phyloP scores from a whole-genome alignment of 306 rosid species.

The Albizia julibrissin region DNA sequence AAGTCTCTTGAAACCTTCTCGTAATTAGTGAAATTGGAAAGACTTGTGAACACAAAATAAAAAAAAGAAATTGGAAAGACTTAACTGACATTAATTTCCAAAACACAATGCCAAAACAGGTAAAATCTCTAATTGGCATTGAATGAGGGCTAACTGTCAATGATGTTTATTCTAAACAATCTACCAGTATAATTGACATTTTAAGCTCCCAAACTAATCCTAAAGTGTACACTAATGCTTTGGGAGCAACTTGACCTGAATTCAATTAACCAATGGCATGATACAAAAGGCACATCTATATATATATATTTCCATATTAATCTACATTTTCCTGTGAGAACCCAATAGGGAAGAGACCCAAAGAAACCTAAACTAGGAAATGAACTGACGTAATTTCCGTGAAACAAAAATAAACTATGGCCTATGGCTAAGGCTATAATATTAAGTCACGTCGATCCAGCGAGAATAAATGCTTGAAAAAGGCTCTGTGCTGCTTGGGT shows the following conservation, averaged over 20 bases:
- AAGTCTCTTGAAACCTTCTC: not conserved
- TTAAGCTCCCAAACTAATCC: not conserved
- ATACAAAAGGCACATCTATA: not conserved
- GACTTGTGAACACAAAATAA: not conserved
- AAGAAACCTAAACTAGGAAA: not conserved
- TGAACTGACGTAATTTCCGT: conserved; percentile 1
- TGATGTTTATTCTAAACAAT: conserved; percentile 12
- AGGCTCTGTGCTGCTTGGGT: conserved; percentile 96
- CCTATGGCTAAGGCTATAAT: not conserved
- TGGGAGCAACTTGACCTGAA: not conserved
- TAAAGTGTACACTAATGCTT: not conserved
- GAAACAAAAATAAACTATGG: not conserved
- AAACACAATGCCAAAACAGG: not conserved
- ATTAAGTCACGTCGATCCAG: conserved; percentile 62
- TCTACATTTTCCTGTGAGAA: conserved; percentile 33
- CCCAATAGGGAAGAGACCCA: not conserved
- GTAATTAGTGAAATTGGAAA: not conserved
- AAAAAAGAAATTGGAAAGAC: not conserved
- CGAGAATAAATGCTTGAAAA: conserved; percentile 88
- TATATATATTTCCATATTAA: conserved; percentile 18
- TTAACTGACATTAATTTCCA: not conserved
- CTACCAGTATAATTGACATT: not conserved
- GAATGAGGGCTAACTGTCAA: not conserved
- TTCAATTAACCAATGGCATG: not conserved
- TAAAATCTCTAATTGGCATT: not conserved